Evolutionary conservation across 805 yeast species (phyloP), one percentile per base, ranked within the genome.

Genomic region (Blastobotrys terrestris): DNA sequence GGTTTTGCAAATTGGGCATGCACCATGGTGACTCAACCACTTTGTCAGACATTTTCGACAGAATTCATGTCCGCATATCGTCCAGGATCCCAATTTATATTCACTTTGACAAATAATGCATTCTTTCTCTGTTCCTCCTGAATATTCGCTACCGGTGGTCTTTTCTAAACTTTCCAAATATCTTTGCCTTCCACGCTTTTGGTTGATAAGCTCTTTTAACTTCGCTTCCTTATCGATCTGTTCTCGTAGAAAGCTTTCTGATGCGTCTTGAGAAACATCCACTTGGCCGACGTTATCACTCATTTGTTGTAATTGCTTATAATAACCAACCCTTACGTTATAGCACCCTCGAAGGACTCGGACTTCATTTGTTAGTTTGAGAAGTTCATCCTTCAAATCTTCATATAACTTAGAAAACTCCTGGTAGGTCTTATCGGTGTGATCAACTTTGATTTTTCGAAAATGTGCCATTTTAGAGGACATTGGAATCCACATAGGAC

Each of bases 1-100:
- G 1, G 77, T 69, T 55, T 88, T 87, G 69, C 99, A 94, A 59
- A 90, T 74, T 0, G 99, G 98, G 67, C 99, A 94, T 1, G 72
- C 68, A 1, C 69, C 64, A 41, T 77, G 77, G 14, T 72, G 72
- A 18, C 67, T 69, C 50, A 85, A 64, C 99, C 99, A 94, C 51
- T 75, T 81, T 16, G 71, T 75, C 39, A 94, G 72, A 66, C 99
- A 94, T 1, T 79, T 86, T 53, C 80, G 78, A 65, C 99, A 94
- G 64, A 85, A 94, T 59, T 82, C 83, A 68, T 94, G 99, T 0
- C 98, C 98, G 75, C 99, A 94, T 7, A 81, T 81, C 0, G 96
- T 85, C 52, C 94, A 72, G 0, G 94, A 77, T 0, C 99, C 99
- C 41, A 81, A 73, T 2, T 78, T 72, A 48, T 90, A 87, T 1